A percentile compares a stretch with the other conserved stretches of the same genome.
Conservation (phyloP, 352 stramenopile genomes). For the Globisporangium perplexum region DNA sequence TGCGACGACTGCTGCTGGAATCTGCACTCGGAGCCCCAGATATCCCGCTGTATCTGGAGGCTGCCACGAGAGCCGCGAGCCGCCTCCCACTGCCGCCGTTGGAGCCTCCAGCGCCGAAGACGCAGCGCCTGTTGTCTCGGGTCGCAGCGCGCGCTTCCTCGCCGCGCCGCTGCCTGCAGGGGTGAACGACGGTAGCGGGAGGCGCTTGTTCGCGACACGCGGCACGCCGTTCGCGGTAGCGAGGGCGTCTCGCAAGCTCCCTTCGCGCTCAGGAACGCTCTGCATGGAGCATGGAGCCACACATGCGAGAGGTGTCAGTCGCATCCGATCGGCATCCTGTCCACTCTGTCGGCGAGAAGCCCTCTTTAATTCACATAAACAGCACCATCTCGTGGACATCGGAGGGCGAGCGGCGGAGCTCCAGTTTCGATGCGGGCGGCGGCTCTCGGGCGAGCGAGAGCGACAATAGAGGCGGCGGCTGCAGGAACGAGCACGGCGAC, state of each 20-base stretch:
- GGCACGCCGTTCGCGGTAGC: slow-evolving; percentile 10
- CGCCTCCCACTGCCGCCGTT: background rate
- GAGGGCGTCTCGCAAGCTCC: slow-evolving; percentile 24
- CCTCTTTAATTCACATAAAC: slow-evolving; percentile 4
- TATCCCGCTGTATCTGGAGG: background rate
- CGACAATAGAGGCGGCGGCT: background rate
- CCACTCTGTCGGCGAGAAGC: background rate
- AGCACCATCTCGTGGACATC: slow-evolving; percentile 45
- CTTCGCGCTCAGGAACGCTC: slow-evolving; percentile 28
- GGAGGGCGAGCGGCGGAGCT: slow-evolving; percentile 24
- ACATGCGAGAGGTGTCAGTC: too few relatives aligned
- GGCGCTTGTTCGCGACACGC: background rate
- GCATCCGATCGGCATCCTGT: too few relatives aligned
- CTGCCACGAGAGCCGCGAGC: background rate
- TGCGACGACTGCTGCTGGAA: slow-evolving; percentile 1
- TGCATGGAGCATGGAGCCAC: too few relatives aligned
- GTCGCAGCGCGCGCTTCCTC: slow-evolving; percentile 1
- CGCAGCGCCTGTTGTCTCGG: background rate
- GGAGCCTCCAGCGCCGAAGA: background rate
- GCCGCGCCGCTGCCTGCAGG: background rate
- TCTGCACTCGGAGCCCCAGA: slow-evolving; percentile 9
- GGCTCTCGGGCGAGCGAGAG: background rate
- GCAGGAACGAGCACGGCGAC: too few relatives aligned
- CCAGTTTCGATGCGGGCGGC: slow-evolving; percentile 33
- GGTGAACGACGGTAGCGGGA: background rate